Percentiles rank a stretch among this genome's conserved stretches.
phyloP scores from a whole-genome alignment of 192 early-diverging fungal species.

The Borealophlyctis nickersoniae region DNA sequence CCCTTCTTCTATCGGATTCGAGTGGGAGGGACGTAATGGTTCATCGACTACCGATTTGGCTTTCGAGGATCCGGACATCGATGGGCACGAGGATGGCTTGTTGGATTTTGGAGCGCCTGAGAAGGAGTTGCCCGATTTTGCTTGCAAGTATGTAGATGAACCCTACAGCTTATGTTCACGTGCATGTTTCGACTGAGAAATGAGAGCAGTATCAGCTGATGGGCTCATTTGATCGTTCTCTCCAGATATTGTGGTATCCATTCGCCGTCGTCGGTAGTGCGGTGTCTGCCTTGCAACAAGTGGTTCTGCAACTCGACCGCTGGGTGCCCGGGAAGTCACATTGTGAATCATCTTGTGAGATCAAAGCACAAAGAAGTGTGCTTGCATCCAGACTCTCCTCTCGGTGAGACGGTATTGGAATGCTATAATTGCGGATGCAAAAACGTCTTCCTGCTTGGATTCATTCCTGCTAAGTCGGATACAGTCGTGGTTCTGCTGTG shows the following conservation, averaged over 20 bases:
- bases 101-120: constrained; percentile 8
- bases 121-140: constrained; percentile 72
- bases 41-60: too few species aligned
- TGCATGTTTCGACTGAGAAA: too few species aligned
- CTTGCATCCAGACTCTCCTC: not conserved
- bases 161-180: not conserved
- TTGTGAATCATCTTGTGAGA: not conserved
- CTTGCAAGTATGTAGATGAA: constrained; percentile 54
- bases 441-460: constrained; percentile 95
- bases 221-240: not conserved
- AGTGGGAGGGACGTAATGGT: too few species aligned
- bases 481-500: constrained; percentile 97
- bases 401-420: not conserved
- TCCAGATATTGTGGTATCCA: constrained; percentile 91
- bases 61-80: constrained; percentile 37
- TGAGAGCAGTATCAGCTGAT: not conserved
- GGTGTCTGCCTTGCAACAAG: constrained; percentile 81
- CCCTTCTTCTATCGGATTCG: too few species aligned
- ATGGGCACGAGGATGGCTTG: constrained; percentile 15
- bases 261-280: constrained; percentile 77
- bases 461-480: constrained; percentile 97
- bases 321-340: not conserved
- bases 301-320: not conserved
- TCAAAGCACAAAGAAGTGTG: not conserved
- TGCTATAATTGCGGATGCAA: not conserved